phyloP scores from a whole-genome alignment of 345 rosid genomes.

The Microthlaspi erraticum region DNA sequence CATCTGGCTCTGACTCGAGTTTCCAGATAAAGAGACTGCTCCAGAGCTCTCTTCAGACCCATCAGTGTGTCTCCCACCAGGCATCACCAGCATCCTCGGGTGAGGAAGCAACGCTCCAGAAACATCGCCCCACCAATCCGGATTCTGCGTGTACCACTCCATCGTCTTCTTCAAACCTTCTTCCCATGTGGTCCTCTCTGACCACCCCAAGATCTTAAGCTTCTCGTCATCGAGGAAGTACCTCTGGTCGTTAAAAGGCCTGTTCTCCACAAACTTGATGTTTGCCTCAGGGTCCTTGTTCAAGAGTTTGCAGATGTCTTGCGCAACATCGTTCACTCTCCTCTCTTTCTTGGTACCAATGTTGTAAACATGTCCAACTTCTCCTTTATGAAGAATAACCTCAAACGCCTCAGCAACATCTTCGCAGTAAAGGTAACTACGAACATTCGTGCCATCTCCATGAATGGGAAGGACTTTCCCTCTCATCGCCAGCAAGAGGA shows the following conservation, averaged over 20 bases:
- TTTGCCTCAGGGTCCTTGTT: constrained; percentile 61
- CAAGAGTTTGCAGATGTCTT: constrained; percentile 73
- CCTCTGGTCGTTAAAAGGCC: constrained; percentile 90
- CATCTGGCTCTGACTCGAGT: constrained; percentile 58
- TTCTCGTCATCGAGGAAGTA: constrained; percentile 82
- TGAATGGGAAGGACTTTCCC: constrained; percentile 72
- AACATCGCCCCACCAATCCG: constrained; percentile 93
- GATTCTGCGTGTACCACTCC: constrained; percentile 80
- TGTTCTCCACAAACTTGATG: constrained; percentile 78
- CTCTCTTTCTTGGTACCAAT: constrained; percentile 86
- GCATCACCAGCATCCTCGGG: constrained; percentile 89
- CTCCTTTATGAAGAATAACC: constrained; percentile 81
- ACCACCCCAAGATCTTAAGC: constrained; percentile 79
- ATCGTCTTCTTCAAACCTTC: constrained; percentile 82
- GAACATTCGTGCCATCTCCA: constrained; percentile 77
- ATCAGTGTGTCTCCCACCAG: constrained; percentile 77
- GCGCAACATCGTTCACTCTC: constrained; percentile 84
- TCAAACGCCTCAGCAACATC: constrained; percentile 91
- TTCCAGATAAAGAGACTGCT: constrained; percentile 43
- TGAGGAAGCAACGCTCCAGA: constrained; percentile 87
- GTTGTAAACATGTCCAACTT: constrained; percentile 84
- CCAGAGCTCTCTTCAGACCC: constrained; percentile 63
- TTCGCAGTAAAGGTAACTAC: constrained; percentile 79
- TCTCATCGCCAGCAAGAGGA: constrained; percentile 72
- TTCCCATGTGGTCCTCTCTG: constrained; percentile 77